Conservation (phyloP, 1,139 yeast genomes). For the Torulaspora globosa region DNA sequence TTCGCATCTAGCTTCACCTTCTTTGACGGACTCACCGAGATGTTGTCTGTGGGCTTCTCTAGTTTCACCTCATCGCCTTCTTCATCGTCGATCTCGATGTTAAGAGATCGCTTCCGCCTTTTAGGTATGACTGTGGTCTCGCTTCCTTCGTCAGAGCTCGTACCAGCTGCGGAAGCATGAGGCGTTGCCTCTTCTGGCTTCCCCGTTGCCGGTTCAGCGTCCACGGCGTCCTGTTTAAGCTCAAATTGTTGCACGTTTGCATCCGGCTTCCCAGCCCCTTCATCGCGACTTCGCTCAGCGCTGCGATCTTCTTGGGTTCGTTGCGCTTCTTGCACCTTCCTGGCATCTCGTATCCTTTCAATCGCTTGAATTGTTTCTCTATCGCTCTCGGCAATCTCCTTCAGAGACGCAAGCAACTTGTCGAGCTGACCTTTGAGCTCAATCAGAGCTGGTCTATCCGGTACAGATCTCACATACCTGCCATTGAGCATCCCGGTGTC, state of each 20-base stretch:
- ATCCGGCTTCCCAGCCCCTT: neutral
- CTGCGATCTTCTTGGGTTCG: neutral
- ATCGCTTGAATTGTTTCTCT: slow-evolving; percentile 25
- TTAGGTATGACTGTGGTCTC: slow-evolving; percentile 7
- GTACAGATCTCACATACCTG: slow-evolving; percentile 47
- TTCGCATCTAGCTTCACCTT: slow-evolving; percentile 16
- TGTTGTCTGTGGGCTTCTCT: slow-evolving; percentile 11
- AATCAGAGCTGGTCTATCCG: slow-evolving; percentile 45
- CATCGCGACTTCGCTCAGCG: no score
- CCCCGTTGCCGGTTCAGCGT: neutral
- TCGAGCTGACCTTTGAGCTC: slow-evolving; percentile 47
- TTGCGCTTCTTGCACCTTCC: slow-evolving; percentile 11
- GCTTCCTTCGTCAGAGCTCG: slow-evolving; percentile 8
- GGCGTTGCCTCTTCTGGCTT: neutral
- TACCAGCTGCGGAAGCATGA: neutral
- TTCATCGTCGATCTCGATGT: slow-evolving; percentile 17
- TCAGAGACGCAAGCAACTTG: slow-evolving; percentile 49
- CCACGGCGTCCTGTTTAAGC: neutral
- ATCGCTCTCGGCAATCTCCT: slow-evolving; percentile 47
- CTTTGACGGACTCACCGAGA: slow-evolving; percentile 12
- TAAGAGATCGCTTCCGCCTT: slow-evolving; percentile 16
- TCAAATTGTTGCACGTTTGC: neutral
- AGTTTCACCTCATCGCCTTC: slow-evolving; percentile 9
- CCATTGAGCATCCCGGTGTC: slow-evolving; percentile 61
- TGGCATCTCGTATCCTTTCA: slow-evolving; percentile 15